Evolutionary conservation across 2,329 filamentous ascomycete species (phyloP), one percentile per base, ranked within the genome.

Genomic region (Raffaelea ambrosiae): DNA sequence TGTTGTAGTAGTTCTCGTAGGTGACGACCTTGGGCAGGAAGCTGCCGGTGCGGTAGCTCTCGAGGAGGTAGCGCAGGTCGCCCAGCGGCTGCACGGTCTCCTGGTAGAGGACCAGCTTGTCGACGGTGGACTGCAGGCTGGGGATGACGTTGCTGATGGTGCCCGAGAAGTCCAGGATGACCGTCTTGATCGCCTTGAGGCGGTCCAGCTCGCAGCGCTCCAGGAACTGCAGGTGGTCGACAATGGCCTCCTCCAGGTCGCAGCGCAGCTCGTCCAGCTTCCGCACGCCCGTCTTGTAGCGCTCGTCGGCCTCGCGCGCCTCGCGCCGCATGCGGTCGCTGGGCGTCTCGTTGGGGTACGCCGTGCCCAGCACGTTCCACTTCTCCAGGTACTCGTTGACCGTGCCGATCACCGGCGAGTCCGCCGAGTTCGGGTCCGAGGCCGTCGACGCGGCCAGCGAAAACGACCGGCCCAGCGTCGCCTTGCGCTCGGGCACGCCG

Each of bases 1-100:
- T 89, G 66, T 96, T 96, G 72, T 98, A 98, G 69, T 98, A 98
- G 65, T 97, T 98, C 69, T 98, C 93, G 66, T 98, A 98, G 3
- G 88, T 85, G 42, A 89, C 82, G 23, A 97, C 91, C 59, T 81
- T 90, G 9, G 93, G 93, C 45, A 88, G 80, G 63, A 95, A 98
- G 55, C 84, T 87, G 53, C 93, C 93, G 7, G 93, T 98, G 53
- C 90, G 84, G 68, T 98, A 98, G 63, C 91, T 98, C 69, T 98
- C 93, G 41, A 98, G 75, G 51, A 98, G 77, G 64, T 97, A 98
- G 54, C 93, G 80, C 56, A 98, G 71, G 65, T 98, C 93, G 36
- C 88, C 86, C 43, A 83, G 64, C 5, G 93, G 93, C 65, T 97
- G 93, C n/a, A 98, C 87, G 1, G 93, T 97, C 72, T 98, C 93